A percentile compares a stretch with the other conserved stretches of the same genome.
Conservation (phyloP, 345 rosid genomes). For the Rhizophora mangle region DNA sequence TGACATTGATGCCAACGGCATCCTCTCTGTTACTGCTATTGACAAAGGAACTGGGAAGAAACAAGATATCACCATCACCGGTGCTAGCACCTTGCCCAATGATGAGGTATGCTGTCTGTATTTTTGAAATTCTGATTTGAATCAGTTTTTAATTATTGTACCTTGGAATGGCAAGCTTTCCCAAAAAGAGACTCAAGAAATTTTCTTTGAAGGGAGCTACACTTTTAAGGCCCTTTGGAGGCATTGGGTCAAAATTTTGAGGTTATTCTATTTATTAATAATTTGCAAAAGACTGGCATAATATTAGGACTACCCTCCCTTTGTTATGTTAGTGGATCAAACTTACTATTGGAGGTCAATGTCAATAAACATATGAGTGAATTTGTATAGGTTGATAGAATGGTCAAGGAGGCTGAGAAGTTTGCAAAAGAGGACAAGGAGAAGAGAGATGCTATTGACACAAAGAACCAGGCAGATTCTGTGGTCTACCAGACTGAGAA, state of each 20-base stretch:
- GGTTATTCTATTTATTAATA: neutral
- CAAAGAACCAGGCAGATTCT: slow-evolving; percentile 95
- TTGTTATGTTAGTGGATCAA: neutral
- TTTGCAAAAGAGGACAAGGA: slow-evolving; percentile 89
- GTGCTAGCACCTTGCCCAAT: slow-evolving; percentile 94
- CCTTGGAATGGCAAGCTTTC: too few relatives aligned
- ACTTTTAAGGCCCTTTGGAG: too few relatives aligned
- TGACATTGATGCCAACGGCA: slow-evolving; percentile 95
- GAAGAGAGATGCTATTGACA: slow-evolving; percentile 93
- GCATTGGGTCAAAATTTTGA: neutral
- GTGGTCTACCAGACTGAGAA: slow-evolving; percentile 88
- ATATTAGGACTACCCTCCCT: too few relatives aligned
- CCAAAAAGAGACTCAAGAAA: too few relatives aligned
- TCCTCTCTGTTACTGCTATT: slow-evolving; percentile 74
- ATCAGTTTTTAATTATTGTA: neutral
- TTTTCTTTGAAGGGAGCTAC: too few relatives aligned
- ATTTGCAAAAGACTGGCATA: neutral
- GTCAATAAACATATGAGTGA: neutral
- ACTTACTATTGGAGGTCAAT: neutral
- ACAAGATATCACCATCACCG: slow-evolving; percentile 92
- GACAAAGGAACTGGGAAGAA: slow-evolving; percentile 94
- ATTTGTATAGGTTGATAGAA: slow-evolving; percentile 61
- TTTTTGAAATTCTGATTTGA: neutral
- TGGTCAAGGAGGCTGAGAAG: slow-evolving; percentile 89
- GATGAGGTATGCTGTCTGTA: slow-evolving; percentile 59